A percentile compares a stretch with the other conserved stretches of the same genome.
These are phyloP conservation scores for Besnoitia besnoiti DNA, from an alignment of 169 alveolate species.

Conservation along the genomic window DNA sequence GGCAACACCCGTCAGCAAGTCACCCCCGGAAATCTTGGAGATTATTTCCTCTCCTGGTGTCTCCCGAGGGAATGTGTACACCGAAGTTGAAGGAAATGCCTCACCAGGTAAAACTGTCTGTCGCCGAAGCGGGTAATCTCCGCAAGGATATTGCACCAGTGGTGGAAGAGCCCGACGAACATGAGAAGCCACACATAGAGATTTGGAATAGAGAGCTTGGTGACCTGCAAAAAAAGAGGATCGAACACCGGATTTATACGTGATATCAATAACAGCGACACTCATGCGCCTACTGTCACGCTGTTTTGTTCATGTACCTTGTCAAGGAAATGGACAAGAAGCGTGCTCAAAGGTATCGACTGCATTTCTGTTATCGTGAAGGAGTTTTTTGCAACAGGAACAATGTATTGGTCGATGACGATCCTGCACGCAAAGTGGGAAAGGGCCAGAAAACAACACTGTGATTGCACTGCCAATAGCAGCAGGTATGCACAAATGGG, in stretches of 20 bases:
- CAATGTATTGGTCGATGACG: constrained; percentile 87
- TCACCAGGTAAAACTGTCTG: constrained; percentile 88
- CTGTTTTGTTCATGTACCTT: constrained; percentile 39
- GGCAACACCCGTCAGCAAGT: too few species aligned
- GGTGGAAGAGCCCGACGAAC: constrained; percentile 91
- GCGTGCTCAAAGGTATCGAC: constrained; percentile 53
- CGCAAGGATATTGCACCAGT: constrained; percentile 91
- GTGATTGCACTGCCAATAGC: too few species aligned
- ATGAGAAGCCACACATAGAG: constrained; percentile 92
- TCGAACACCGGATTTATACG: too few species aligned
- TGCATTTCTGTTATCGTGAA: constrained; percentile 85
- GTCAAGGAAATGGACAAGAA: constrained; percentile 72
- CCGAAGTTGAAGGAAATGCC: constrained; percentile 9
- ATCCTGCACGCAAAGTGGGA: constrained; percentile 71
- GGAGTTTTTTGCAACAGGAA: constrained; percentile 86
- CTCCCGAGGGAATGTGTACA: too few species aligned
- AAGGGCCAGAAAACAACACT: neutral
- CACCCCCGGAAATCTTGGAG: too few species aligned
- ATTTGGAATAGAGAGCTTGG: constrained; percentile 90
- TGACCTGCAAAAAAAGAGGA: constrained; percentile 70
- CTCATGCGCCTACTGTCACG: too few species aligned
- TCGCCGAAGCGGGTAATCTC: constrained; percentile 95
- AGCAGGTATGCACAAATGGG: too few species aligned
- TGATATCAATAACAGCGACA: too few species aligned
- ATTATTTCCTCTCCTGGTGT: too few species aligned